Evolutionary conservation across 495 filamentous ascomycete species (phyloP), one percentile per base, ranked within the genome.

Genomic region (Neurospora sp.): DNA sequence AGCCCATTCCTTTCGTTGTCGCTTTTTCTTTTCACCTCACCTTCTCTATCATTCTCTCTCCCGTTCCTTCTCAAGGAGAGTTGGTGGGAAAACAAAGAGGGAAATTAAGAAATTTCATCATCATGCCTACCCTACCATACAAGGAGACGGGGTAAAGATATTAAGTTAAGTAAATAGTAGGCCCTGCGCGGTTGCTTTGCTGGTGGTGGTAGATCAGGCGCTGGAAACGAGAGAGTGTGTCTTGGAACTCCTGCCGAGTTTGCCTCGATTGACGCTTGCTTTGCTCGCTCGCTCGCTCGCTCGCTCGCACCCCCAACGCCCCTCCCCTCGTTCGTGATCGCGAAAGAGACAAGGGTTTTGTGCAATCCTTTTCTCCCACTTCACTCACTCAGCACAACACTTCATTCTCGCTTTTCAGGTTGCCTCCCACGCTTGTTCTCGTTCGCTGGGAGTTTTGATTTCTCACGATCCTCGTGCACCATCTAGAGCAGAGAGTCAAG

Each of bases 401-500:
- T 23, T 54, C 20, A 54, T 27, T 62, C 27, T 62, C 14, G 14
- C 27, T 62, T 62, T 62, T 62, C 27, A 14, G 7, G 54, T 35
- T 9, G 54, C 31, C 5, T 62, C 54, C 27, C 54, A 62, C 20
- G 20, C 48, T 14, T 54, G 20, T 27, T 54, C 48, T 27, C 20
- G 10, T 18, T 16, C 14, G 54, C 54, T 62, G 27, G 54, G 27
- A 16, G 31, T 27, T 62, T 35, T 35, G 54, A 14, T 62, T 62
- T 31, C 12, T 62, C 27, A 62, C 14, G 14, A 35, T 35, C 2
- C 54, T 35, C 27, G 27, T 35, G 7, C 27, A 14, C 27, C 54
- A 31, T 35, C 54, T 87, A 97, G 79, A 98, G 90, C 70, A 97
- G 86, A 23, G 95, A 98, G 85, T 98, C 95, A 78, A 98, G 90